Base-by-base conservation (phyloP, 768 basidiomycete species). In the Boletus sp. region DNA sequence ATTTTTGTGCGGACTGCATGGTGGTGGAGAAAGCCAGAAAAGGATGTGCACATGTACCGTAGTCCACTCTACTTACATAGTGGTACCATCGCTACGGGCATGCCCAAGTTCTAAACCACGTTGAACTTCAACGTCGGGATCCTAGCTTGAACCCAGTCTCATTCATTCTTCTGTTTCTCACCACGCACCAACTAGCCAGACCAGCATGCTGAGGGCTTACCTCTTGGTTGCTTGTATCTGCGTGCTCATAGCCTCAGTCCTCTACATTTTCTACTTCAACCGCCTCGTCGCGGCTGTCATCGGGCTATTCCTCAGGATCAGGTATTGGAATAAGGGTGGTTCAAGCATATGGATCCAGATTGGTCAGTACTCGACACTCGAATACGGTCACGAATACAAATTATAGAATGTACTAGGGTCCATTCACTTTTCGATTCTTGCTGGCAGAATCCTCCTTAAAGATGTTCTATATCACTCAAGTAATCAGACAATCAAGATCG, bases 261-360 rank as follows among this genome's bases (percentile, higher is more conserved):
- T 91, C 56, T 90, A 91, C 72, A 79, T 91, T 58, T 95, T 97
- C 79, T 97, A 89, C 74, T 92, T 89, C 83, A 95, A 93, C 72
- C 83, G 93, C 38, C 74, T 96, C 47, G 69, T 96, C 54, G 93
- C 84, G 1, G 81, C 79, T 51, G 55, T 89, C 51, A 72, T 93
- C 55, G 81, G 85, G 14, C 75, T 83, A 50, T 60, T 81, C 13
- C 72, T 96, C 46, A 87, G 92, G 29, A 64, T 90, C 7, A 71
- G 81, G 54, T 83, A 85, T 56, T 97, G 96, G 95, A 86, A 86
- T 57, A 79, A 83, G 54, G 82, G 82, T 47, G 82, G 77, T 35
- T 82, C 83, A n/a, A 88, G 88, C 65, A 78, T 85, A 58, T 96
- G 92, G 87, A 75, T 96, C 47, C 84, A 88, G 66, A 84, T 94